Evolutionary conservation across 768 basidiomycete genomes (phyloP).

Genomic region (Podaxis carcinomalis): DNA sequence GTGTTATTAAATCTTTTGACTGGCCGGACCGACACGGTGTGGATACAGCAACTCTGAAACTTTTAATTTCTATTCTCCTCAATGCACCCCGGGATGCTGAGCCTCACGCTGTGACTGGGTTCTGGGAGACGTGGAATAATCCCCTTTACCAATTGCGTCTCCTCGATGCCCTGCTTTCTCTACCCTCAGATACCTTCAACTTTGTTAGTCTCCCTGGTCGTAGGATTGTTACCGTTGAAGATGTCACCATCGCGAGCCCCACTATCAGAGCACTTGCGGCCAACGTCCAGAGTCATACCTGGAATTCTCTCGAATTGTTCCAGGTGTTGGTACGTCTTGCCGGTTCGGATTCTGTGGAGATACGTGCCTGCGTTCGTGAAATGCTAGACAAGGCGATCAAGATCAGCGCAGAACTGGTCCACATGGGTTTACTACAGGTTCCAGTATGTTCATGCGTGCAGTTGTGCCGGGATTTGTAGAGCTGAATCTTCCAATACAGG

Average conservation of each 20-base stretch:
- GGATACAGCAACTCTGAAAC: slow-evolving; percentile 84
- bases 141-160: slow-evolving; percentile 81
- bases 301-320: slow-evolving; percentile 92
- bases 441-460: slow-evolving; percentile 52
- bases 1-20: slow-evolving; percentile 84
- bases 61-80: slow-evolving; percentile 83
- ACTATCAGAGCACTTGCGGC: slow-evolving; percentile 90
- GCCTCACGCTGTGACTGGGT: slow-evolving; percentile 77
- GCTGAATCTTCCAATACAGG: slow-evolving; percentile 28
- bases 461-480: neutral
- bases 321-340: slow-evolving; percentile 81
- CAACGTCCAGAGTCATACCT: slow-evolving; percentile 87
- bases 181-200: slow-evolving; percentile 89
- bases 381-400: slow-evolving; percentile 93
- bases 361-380: slow-evolving; percentile 75
- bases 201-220: slow-evolving; percentile 84
- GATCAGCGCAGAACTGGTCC: slow-evolving; percentile 89
- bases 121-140: slow-evolving; percentile 86
- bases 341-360: slow-evolving; percentile 65
- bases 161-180: slow-evolving; percentile 81
- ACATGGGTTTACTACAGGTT: slow-evolving; percentile 90
- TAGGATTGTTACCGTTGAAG: slow-evolving; percentile 83
- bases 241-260: slow-evolving; percentile 78
- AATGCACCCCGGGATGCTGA: slow-evolving; percentile 76
- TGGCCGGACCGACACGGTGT: slow-evolving; percentile 78